phyloP scores from a whole-genome alignment of 441 rosid genomes.

The Euphorbia schlechtendalii region DNA sequence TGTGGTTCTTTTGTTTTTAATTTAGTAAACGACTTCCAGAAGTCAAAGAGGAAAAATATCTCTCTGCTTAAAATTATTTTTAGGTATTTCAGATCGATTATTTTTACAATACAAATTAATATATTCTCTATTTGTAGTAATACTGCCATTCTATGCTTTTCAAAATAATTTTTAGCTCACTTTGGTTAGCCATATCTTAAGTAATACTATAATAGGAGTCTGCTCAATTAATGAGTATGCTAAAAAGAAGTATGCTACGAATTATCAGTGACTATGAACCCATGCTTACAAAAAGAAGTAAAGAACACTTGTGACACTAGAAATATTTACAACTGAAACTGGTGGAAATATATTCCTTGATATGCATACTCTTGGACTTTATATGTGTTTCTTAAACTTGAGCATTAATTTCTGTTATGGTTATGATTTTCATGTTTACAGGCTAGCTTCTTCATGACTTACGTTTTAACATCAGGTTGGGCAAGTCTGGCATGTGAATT shows the following conservation, averaged over 20 bases:
- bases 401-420: not conserved
- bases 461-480: slow-evolving; percentile 92
- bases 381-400: not conserved
- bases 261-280: not conserved
- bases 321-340: not conserved
- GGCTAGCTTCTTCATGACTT: slow-evolving; percentile 95
- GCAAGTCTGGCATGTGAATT: slow-evolving; percentile 79
- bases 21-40: too few relatives aligned
- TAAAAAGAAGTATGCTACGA: not conserved
- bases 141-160: not conserved
- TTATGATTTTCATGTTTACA: slow-evolving; percentile 31
- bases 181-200: not conserved
- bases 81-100: not conserved
- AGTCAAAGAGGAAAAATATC: not conserved
- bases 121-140: too few relatives aligned
- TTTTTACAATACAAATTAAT: not conserved
- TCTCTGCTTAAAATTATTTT: not conserved
- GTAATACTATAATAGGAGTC: not conserved
- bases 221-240: not conserved
- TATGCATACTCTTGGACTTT: not conserved
- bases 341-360: slow-evolving; percentile 6
- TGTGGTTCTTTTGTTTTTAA: too few relatives aligned
- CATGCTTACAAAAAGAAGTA: too few relatives aligned
- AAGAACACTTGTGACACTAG: too few relatives aligned
- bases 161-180: not conserved